Evolutionary conservation across 2,329 filamentous ascomycete species (phyloP), one percentile per base, ranked within the genome.

Genomic region (Neospermospora avenae): DNA sequence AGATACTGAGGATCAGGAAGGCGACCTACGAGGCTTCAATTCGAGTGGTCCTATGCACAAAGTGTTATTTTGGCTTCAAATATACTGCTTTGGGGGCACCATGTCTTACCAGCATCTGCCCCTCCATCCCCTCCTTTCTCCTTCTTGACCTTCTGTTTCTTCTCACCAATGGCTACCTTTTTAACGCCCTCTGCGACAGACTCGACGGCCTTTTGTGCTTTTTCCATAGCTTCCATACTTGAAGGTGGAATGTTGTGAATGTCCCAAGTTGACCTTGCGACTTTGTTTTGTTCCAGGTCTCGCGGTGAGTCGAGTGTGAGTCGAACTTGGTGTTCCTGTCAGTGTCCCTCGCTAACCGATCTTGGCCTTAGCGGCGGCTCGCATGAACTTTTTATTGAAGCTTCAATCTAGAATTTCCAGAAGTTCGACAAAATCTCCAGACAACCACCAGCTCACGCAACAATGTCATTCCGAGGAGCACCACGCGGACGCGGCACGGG

Each of bases 121-220:
- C 75, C 80, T 48, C 73, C 79, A 58, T 75, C 74, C 67, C 74
- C 80, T 70, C 78, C 80, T 69, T 77, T 77, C 62, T 81, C 81
- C 75, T 85, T 83, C 69, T 78, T 67, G 66, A 65, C 67, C 74
- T 70, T 75, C 56, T 69, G 68, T 58, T 73, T 69, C 63, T 71
- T 71, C 44, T 74, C 70, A 58, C 78, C 80, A 63, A 87, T 79
- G 48, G 80, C 76, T 60, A 85, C 77, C 64, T 85, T 83, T 76
- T 87, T 87, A 68, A 85, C 80, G 61, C 78, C 80, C 68, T 86
- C 84, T 63, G 78, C 77, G 64, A 81, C 77, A 67, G 78, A 72
- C 57, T 78, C 76, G 57, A 81, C 76, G 58, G 77, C 75, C 63
- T 80, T 68, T 61, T 80, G 79, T 55, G 78, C 76, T 65, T 76